Evolutionary conservation across 257 asterid genomes (phyloP), one percentile per base, ranked within the genome.

Genomic region (Solanum neorickii): DNA sequence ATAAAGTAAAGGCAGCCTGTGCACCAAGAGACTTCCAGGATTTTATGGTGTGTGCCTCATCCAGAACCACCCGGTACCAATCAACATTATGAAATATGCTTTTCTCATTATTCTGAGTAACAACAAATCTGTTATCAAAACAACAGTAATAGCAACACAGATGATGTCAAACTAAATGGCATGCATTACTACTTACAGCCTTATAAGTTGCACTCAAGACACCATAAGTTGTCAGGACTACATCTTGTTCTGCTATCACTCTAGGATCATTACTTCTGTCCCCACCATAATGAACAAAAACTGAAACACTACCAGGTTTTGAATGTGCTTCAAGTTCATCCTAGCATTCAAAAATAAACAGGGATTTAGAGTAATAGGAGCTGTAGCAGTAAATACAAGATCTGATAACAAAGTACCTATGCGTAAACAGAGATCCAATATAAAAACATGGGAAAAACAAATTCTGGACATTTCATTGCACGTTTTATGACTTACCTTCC

Each of bases 31-130:
- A 91, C 89, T 83, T 95, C n/a, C 93, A 90, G 72, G 97, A 90
- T 92, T 95, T 95, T 49, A 95, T 95, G 62, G 91, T 95, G 91
- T 95, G 98, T 82, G 98, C 98, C 91, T 95, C 98, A 83, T 95
- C 98, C 69, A 95, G 90, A 68, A 95, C 98, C 86, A 95, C 93
- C 5, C 98, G 93, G 82, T 94, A 92, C 98, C 98, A 95, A 77
- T 94, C 98, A 83, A 95, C 96, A 88, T 85, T 89, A 87, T 95
- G 96, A 89, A 94, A 95, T 84, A 95, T 94, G 94, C 97, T 94
- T 72, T 91, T 84, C 23, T 65, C 37, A 44, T 35, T 84, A 52
- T 92, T 95, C 98, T 94, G 92, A 72, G 72, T 76, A 77, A 39
- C 33, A 56, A 77, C 31, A 56, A 29, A 86, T 25, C 73, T 18